Evolutionary conservation across 192 early-diverging fungal genomes (phyloP), one percentile per base, ranked within the genome.

Genomic region (Helicostylum pulchrum): DNA sequence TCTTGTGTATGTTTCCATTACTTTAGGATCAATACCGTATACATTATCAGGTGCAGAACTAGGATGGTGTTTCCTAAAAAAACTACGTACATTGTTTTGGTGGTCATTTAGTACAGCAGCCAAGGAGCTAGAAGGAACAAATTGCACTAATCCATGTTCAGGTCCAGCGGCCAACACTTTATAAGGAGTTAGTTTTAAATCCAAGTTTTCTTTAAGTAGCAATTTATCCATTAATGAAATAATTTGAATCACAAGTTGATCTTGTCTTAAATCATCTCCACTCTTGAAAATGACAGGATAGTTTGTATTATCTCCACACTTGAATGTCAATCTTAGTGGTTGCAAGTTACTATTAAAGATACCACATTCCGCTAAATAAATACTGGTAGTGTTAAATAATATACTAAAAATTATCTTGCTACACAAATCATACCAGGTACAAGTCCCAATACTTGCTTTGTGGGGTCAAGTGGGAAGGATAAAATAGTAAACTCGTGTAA

Each of bases 241-340:
- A 51, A 99, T 88, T 72, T 99, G 98, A 48, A 99, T 92, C 1
- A 96, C 94, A 21, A 99, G 81, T 75, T 99, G 98, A 78, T 99
- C 98, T 52, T 76, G 74, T 32, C 74, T 53, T 68, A 88, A 71
- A 66, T 99, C 98, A 69, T 99, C 98, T 7, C 98, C 98, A 0
- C 90, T 88, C 77, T 99, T 99, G 84, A 98, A 98, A 12, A 99
- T 99, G 2, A 95, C 86, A 11, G 90, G 92, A 64, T 99, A 98
- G 72, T 94, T 89, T 14, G 72, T 78, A n/a, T 89, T 93, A 74
- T 96, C 94, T 5, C 77, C 59, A 45, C 90, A 92, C 6, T 82
- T 76, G 68, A 99, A 99, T 46, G 85, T 90, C 5, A 99, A 76
- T 23, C 87, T 81, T 55, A 99, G 78, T 8, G 98, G 98, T 64